phyloP scores from a whole-genome alignment of 2,329 filamentous ascomycete species.

The Ascochyta viciae-villosae region DNA sequence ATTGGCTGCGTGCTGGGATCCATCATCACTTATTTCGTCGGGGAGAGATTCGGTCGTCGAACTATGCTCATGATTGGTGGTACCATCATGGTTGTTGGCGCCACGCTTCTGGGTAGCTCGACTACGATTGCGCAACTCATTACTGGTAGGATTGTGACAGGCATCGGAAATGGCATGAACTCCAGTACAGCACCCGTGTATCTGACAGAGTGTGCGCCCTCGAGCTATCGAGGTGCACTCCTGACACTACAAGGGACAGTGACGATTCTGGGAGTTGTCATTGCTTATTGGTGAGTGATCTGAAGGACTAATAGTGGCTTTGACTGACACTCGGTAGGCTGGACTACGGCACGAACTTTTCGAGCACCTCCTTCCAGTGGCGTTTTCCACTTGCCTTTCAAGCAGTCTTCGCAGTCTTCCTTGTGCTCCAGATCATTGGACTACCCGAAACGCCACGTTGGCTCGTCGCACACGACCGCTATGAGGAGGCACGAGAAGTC shows the following conservation, averaged over 20 bases:
- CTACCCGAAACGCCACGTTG: slow-evolving; percentile 55
- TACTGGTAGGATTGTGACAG: slow-evolving; percentile 47
- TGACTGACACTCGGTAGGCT: slow-evolving; percentile 9
- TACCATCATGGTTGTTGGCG: slow-evolving; percentile 36
- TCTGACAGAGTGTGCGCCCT: slow-evolving; percentile 15
- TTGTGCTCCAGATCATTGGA: slow-evolving; percentile 54
- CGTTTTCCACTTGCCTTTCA: slow-evolving; percentile 57
- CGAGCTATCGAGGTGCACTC: slow-evolving; percentile 52
- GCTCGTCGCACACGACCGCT: slow-evolving; percentile 52
- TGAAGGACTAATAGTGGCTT: not conserved
- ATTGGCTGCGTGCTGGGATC: slow-evolving; percentile 38
- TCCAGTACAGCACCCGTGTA: slow-evolving; percentile 15
- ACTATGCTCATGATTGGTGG: slow-evolving; percentile 34
- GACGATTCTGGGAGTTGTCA: slow-evolving; percentile 56
- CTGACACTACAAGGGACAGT: slow-evolving; percentile 60
- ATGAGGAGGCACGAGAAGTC: slow-evolving; percentile 56
- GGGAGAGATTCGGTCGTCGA: slow-evolving; percentile 34
- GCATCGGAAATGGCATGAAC: slow-evolving; percentile 43
- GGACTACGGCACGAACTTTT: slow-evolving; percentile 17
- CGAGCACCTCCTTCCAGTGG: slow-evolving; percentile 41
- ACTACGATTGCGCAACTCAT: slow-evolving; percentile 35
- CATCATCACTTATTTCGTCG: slow-evolving; percentile 32
- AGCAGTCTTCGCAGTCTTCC: slow-evolving; percentile 51
- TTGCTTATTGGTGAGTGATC: slow-evolving; percentile 54
- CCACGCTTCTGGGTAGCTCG: slow-evolving; percentile 28